Evolutionary conservation across 2,329 filamentous ascomycete species (phyloP), one percentile per base, ranked within the genome.

Genomic region (Colletotrichum ledebouriae): DNA sequence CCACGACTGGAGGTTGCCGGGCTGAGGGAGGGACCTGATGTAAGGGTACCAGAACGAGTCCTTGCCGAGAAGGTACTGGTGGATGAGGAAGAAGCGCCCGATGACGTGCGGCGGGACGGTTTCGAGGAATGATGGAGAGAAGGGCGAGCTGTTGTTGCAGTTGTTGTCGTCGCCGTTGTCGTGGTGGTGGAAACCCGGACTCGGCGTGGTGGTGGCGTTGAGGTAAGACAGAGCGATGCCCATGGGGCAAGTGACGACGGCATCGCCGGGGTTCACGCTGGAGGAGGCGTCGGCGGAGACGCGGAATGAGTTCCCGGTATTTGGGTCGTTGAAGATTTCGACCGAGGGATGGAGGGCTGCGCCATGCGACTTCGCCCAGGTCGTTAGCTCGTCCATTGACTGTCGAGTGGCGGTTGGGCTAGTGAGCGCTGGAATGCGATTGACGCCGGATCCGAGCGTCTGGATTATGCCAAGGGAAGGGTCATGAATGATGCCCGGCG

Each of bases 1-100:
- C 81, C 91, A 85, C 1, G 77, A 74, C 5, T 78, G 74, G 4
- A 79, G 73, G 2, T 88, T 79, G 10, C 84, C 82, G 0, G 90
- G 89, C 67, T 88, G 86, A 1, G 92, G 91, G 0, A 94, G 82
- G 0, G 87, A 86, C 10, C 80, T 78, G 71, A 94, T 86, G 77
- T 94, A 94, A 1, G 89, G 85, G 75, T 81, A 84, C 92, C 92
- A 94, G 72, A 87, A 88, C 0, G 91, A 92, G 2, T 83, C 74
- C 2, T 78, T 63, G 1, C 86, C 86, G 2, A 84, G 78, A 37
- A 93, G 81, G 74, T 88, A 89, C 75, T 94, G 88, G 69, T 90
- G 87, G 75, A 92, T 84, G 6, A 94, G 82, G 71, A 92, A 90
- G 77, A 93, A 91, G 4, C 90, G 85, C 9, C 88, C 85, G 56